A percentile compares a stretch with the other conserved stretches of the same genome.
Evolutionary conservation across 345 rosid genomes (phyloP).

Genomic region (Kernera saxatilis): DNA sequence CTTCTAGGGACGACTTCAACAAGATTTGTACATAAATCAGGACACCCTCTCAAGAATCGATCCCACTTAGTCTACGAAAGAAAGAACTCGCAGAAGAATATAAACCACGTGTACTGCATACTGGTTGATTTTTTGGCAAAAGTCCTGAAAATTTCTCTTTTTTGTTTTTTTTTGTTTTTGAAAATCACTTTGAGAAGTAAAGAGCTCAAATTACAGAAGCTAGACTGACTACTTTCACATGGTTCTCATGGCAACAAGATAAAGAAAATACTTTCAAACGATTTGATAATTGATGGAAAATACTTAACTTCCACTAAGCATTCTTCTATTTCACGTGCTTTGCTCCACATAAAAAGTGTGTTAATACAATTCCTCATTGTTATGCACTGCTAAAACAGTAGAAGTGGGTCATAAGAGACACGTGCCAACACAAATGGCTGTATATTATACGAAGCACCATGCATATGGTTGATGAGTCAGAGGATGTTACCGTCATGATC

Average conservation of each 20-base stretch:
- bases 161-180: not conserved
- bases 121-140: not conserved
- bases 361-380: conserved; percentile 3
- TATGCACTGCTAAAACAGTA: conserved; percentile 13
- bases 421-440: not conserved
- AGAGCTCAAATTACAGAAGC: not conserved
- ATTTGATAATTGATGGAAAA: conserved; percentile 10
- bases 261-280: not conserved
- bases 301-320: conserved; percentile 23
- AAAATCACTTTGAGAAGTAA: not conserved
- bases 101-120: not conserved
- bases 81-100: not conserved
- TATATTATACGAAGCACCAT: conserved; percentile 4
- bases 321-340: conserved; percentile 8
- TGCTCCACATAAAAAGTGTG: not conserved
- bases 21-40: not conserved
- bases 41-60: not conserved
- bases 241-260: conserved; percentile 14
- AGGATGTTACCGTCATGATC: conserved; percentile 19
- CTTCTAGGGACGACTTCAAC: not conserved
- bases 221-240: conserved; percentile 1
- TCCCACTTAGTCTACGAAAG: not conserved
- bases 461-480: conserved; percentile 22
- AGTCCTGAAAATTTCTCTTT: not conserved
- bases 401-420: conserved; percentile 16